Evolutionary conservation across 768 basidiomycete species (phyloP).

Genomic region (Suillus paluster): DNA sequence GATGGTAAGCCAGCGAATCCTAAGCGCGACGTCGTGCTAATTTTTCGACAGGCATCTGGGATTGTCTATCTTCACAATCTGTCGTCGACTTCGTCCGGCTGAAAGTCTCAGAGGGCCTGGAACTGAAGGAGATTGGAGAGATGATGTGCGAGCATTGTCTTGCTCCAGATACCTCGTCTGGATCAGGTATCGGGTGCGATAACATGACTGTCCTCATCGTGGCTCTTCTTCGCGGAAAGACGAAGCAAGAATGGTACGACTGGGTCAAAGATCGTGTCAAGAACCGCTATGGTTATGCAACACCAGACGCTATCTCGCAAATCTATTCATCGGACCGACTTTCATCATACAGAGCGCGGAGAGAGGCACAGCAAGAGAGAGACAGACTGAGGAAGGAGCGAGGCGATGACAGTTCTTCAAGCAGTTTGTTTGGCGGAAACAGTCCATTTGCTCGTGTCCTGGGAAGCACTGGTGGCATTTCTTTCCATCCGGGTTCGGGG

Average conservation of each 20-base stretch:
- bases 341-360: slow-evolving; percentile 62
- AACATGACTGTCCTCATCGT: slow-evolving; percentile 98
- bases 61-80: slow-evolving; percentile 93
- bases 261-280: slow-evolving; percentile 89
- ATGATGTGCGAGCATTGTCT: slow-evolving; percentile 91
- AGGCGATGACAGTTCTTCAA: slow-evolving; percentile 34
- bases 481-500: slow-evolving; percentile 59
- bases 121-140: slow-evolving; percentile 84
- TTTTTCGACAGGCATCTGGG: slow-evolving; percentile 89
- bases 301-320: slow-evolving; percentile 76
- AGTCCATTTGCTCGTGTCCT: slow-evolving; percentile 58
- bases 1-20: slow-evolving; percentile 68
- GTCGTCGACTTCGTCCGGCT: slow-evolving; percentile 88
- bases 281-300: slow-evolving; percentile 72
- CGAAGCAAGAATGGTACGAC: slow-evolving; percentile 89
- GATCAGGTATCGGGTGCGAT: slow-evolving; percentile 95
- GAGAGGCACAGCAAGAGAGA: slow-evolving; percentile 58
- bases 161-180: slow-evolving; percentile 90
- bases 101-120: slow-evolving; percentile 76
- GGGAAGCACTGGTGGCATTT: slow-evolving; percentile 64
- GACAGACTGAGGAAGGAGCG: slow-evolving; percentile 44
- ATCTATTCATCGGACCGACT: slow-evolving; percentile 72
- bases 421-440: slow-evolving; percentile 38
- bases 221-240: slow-evolving; percentile 83
- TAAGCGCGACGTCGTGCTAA: slow-evolving; percentile 7